These are phyloP conservation scores for Macrolepiota dolichaula DNA, from an alignment of 768 basidiomycete genomes.

Conservation along the genomic window DNA sequence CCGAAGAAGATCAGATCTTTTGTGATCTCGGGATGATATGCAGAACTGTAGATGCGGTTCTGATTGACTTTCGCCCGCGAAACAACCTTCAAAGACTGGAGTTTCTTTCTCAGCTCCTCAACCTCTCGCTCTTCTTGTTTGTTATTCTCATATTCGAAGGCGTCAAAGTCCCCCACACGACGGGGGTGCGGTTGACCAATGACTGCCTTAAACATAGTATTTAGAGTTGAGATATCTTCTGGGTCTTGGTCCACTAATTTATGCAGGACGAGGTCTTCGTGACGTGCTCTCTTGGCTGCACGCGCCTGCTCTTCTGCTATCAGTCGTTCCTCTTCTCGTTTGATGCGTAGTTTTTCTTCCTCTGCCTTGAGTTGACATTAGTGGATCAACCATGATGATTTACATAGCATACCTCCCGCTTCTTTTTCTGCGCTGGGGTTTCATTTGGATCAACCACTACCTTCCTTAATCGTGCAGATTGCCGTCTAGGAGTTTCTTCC, in stretches of 20 bases:
- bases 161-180: constrained; percentile 43
- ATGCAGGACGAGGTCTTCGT: constrained; percentile 59
- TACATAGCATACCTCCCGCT: constrained; percentile 54
- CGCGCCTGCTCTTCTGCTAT: constrained; percentile 61
- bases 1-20: constrained; percentile 89
- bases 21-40: constrained; percentile 75
- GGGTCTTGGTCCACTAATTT: constrained; percentile 48
- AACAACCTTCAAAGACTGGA: constrained; percentile 59
- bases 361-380: constrained; percentile 35
- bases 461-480: constrained; percentile 63
- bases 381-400: neutral
- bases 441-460: constrained; percentile 53
- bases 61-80: constrained; percentile 79
- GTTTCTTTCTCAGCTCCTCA: constrained; percentile 47
- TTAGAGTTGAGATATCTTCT: constrained; percentile 44
- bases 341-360: constrained; percentile 42
- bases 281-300: constrained; percentile 65
- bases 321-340: constrained; percentile 60
- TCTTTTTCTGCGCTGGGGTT: constrained; percentile 57
- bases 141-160: constrained; percentile 47
- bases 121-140: constrained; percentile 46
- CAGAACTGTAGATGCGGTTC: constrained; percentile 71
- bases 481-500: constrained; percentile 52
- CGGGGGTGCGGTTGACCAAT: constrained; percentile 35
- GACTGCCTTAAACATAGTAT: constrained; percentile 35